Evolutionary conservation across 2,329 filamentous ascomycete genomes (phyloP), one percentile per base, ranked within the genome.

Genomic region (Penicillium sp.): DNA sequence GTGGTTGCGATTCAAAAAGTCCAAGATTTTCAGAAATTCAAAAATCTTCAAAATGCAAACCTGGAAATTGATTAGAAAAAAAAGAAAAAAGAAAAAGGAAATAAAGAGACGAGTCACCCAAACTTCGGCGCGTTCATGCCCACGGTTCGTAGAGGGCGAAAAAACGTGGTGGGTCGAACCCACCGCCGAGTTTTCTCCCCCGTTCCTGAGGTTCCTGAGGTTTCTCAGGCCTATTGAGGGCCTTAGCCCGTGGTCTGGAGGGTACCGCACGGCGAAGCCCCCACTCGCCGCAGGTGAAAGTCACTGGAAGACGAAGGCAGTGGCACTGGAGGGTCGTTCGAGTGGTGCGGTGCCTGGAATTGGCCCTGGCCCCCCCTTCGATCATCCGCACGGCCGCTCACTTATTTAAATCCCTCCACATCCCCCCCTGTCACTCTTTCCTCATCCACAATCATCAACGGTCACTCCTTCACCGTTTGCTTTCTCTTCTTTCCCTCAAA

Each of bases 401-500:
- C 25, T 34, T 43, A 43, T 43, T 43, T 43, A 43, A 34, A 43
- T 9, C 40, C 39, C 40, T 43, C 32, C n/a, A 25, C 18, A 34
- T 29, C 35, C 40, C 39, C 43, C 37, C 37, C n/a, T 32, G 29
- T 7, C 37, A 18, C 38, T 44, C 25, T 37, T 42, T 48, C 41
- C 24, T 33, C 50, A 45, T 39, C 35, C 43, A 32, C 46, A 43
- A 41, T 41, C 43, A 18, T 46, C 36, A 39, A 51, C 53, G 48
- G 47, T 49, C 44, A 29, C 35, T 51, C 29, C 18, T 43, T 35
- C 33, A 35, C 40, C 40, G 40, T 43, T 32, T 32, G 29, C 41
- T 33, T 47, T 47, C 46, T 46, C 36, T 52, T 40, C 32, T 37
- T 45, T 48, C 48, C 45, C 32, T 50, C 40, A 18, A 33, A 48